phyloP scores from a whole-genome alignment of 2,329 filamentous ascomycete genomes.

The Raffaelea albimanens region DNA sequence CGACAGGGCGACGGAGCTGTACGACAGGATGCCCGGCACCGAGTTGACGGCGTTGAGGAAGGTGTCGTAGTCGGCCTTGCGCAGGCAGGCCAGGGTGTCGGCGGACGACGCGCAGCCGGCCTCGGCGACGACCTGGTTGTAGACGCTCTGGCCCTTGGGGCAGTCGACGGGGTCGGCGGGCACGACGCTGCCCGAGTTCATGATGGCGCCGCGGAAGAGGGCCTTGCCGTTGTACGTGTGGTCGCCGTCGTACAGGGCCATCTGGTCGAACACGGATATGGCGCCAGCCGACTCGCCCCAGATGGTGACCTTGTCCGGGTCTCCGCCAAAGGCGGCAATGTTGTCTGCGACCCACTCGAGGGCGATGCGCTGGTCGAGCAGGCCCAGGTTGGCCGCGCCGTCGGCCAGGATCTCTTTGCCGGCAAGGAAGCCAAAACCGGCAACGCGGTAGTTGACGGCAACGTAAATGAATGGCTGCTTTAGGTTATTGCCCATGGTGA shows the following conservation, averaged over 20 bases:
- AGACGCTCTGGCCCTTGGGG: conserved; percentile 54
- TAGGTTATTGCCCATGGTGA: conserved; percentile 33
- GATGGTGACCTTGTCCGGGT: conserved; percentile 68
- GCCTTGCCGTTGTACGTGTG: conserved; percentile 64
- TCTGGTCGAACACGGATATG: conserved; percentile 69
- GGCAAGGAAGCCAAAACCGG: conserved; percentile 64
- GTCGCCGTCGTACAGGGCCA: conserved; percentile 57
- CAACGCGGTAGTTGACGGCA: conserved; percentile 68
- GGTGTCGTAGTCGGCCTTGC: conserved; percentile 45
- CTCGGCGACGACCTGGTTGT: conserved; percentile 49
- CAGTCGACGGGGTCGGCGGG: conserved; percentile 57
- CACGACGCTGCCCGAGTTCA: conserved; percentile 60
- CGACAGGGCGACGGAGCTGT: conserved; percentile 58
- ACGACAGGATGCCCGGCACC: conserved; percentile 58
- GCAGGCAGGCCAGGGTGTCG: conserved; percentile 58
- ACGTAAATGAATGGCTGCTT: conserved; percentile 65
- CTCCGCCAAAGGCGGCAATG: conserved; percentile 68
- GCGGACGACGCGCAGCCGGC: conserved; percentile 50
- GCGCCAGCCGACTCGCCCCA: conserved; percentile 66
- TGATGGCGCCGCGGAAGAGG: conserved; percentile 68
- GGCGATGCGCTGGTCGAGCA: conserved; percentile 63
- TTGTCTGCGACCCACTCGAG: conserved; percentile 72
- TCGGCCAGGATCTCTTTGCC: conserved; percentile 59
- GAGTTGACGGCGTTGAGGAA: conserved; percentile 60
- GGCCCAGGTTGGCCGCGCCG: conserved; percentile 60